phyloP scores from a whole-genome alignment of 192 early-diverging fungal genomes.

The Umbelopsis vinacea region DNA sequence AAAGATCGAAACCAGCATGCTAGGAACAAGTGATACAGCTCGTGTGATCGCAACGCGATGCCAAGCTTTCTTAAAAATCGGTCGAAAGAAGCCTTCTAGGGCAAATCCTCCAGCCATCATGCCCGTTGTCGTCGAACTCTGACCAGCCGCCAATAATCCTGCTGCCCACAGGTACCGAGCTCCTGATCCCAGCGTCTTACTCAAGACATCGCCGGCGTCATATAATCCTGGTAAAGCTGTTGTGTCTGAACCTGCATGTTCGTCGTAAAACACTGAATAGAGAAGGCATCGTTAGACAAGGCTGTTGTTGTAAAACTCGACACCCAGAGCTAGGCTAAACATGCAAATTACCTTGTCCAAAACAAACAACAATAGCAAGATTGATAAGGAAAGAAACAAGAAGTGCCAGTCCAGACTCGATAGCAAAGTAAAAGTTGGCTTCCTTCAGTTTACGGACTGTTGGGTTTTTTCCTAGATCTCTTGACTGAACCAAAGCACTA shows the following conservation, averaged over 20 bases:
- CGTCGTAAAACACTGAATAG: constrained; percentile 27
- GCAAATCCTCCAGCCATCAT: constrained; percentile 87
- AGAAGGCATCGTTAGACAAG: neutral
- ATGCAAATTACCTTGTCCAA: constrained; percentile 42
- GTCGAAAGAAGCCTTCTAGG: constrained; percentile 79
- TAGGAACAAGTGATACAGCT: constrained; percentile 59
- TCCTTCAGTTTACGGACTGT: constrained; percentile 48
- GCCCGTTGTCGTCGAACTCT: constrained; percentile 82
- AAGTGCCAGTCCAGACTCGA: constrained; percentile 60
- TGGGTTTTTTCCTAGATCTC: constrained; percentile 13
- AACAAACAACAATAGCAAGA: constrained; percentile 63
- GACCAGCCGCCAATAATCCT: constrained; percentile 76
- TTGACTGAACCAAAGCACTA: constrained; percentile 62
- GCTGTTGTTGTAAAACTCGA: neutral
- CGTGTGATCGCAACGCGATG: constrained; percentile 61
- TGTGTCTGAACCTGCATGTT: neutral
- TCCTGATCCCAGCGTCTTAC: constrained; percentile 57
- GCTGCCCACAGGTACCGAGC: constrained; percentile 77
- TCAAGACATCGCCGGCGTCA: constrained; percentile 59
- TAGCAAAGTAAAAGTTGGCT: constrained; percentile 62
- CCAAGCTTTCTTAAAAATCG: constrained; percentile 52
- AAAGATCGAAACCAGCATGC: constrained; percentile 58
- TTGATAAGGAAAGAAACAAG: constrained; percentile 63
- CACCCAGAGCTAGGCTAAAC: constrained; percentile 33
- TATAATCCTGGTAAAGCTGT: constrained; percentile 51